Percentiles rank a stretch among this genome's conserved stretches.
Evolutionary conservation across 2,329 filamentous ascomycete species (phyloP).

Genomic region (Simplicillium sp.): DNA sequence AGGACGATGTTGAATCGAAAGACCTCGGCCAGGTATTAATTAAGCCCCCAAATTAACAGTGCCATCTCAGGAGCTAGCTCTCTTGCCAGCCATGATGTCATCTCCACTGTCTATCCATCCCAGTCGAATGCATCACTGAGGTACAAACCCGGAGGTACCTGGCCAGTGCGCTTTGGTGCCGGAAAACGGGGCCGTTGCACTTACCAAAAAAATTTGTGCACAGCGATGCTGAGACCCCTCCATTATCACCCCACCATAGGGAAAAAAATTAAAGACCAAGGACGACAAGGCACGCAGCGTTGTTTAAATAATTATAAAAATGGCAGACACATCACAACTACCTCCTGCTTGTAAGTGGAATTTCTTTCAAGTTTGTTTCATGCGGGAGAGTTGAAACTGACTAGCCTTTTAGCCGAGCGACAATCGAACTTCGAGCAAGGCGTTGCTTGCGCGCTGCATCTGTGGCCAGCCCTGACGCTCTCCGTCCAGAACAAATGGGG

Average conservation of each 20-base stretch:
- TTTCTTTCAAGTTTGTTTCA: neutral
- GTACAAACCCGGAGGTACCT: neutral
- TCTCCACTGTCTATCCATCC: neutral
- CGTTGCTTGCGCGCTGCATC: conserved; percentile 74
- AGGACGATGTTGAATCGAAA: neutral
- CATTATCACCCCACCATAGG: neutral
- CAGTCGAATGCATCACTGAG: neutral
- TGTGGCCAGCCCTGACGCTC: conserved; percentile 81
- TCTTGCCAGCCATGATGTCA: neutral
- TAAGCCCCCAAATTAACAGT: neutral
- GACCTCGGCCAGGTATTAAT: neutral
- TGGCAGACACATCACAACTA: conserved; percentile 3
- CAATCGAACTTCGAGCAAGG: conserved; percentile 72
- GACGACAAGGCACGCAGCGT: too few relatives aligned
- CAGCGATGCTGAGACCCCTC: neutral
- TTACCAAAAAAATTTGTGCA: neutral
- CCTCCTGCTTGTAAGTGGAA: conserved; percentile 9
- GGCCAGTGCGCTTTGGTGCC: neutral
- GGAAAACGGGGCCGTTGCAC: neutral
- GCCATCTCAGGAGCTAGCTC: neutral
- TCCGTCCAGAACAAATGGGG: conserved; percentile 85
- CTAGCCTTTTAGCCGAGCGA: conserved; percentile 36
- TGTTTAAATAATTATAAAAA: neutral
- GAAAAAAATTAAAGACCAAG: neutral
- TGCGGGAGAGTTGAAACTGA: neutral